Evolutionary conservation across 164 flowering plant species (phyloP).

Genomic region (Chloranthus sessilifolius): DNA sequence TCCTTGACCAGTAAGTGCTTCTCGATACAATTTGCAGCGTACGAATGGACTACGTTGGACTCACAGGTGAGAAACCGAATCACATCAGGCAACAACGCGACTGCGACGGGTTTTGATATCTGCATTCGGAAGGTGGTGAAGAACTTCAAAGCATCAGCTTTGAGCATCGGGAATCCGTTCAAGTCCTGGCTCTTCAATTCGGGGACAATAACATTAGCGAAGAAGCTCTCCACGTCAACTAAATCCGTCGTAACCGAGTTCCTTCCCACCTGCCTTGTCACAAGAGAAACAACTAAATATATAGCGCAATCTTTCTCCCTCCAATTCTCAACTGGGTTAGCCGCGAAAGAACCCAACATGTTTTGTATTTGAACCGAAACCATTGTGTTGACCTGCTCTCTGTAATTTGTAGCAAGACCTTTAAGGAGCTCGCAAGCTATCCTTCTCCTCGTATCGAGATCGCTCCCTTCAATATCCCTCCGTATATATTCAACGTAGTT

Average conservation of each 20-base stretch:
- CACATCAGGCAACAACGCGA: constrained; percentile 62
- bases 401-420: constrained; percentile 77
- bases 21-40: constrained; percentile 94
- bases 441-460: constrained; percentile 89
- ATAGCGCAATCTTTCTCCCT: constrained; percentile 97
- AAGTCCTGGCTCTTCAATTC: constrained; percentile 74
- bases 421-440: constrained; percentile 92
- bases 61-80: constrained; percentile 64
- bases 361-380: constrained; percentile 59
- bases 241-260: constrained; percentile 65
- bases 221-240: constrained; percentile 72
- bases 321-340: constrained; percentile 75
- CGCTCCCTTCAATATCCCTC: constrained; percentile 96
- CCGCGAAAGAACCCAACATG: constrained; percentile 45
- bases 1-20: constrained; percentile 88
- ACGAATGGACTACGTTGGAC: constrained; percentile 93
- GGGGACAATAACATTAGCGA: constrained; percentile 60
- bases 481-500: constrained; percentile 84
- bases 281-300: constrained; percentile 82
- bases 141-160: constrained; percentile 89
- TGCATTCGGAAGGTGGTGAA: constrained; percentile 71
- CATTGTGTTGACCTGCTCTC: constrained; percentile 49
- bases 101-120: constrained; percentile 50
- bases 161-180: constrained; percentile 74
- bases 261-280: constrained; percentile 67